phyloP scores from a whole-genome alignment of 1,284 basidiomycete species.

The Melampsora americana region DNA sequence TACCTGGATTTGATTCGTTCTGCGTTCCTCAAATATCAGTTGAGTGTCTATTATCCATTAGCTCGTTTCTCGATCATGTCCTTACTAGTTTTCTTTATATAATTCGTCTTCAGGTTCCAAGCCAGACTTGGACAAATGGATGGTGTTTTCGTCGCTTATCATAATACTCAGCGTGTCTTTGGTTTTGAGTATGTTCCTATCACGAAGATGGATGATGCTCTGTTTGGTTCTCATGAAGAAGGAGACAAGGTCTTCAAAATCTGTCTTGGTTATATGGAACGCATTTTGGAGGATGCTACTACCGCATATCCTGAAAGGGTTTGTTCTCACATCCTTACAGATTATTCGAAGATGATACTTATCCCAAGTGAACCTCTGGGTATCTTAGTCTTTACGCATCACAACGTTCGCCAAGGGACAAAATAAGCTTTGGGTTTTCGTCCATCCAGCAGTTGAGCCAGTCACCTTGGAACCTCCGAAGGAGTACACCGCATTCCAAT shows the following conservation, averaged over 20 bases:
- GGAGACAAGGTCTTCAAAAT: slow-evolving; percentile 76
- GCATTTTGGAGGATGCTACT: slow-evolving; percentile 64
- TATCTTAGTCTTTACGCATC: slow-evolving; percentile 38
- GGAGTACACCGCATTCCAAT: slow-evolving; percentile 39
- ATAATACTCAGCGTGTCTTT: slow-evolving; percentile 82
- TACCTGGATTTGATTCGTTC: slow-evolving; percentile 75
- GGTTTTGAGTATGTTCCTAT: slow-evolving; percentile 92
- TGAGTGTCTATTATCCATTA: slow-evolving; percentile 45
- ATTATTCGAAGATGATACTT: too few relatives aligned
- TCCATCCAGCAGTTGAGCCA: slow-evolving; percentile 25
- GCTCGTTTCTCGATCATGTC: background rate
- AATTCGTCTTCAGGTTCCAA: slow-evolving; percentile 70
- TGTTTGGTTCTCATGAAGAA: slow-evolving; percentile 67
- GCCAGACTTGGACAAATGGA: slow-evolving; percentile 96
- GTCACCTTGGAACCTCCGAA: slow-evolving; percentile 25
- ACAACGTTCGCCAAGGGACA: slow-evolving; percentile 39
- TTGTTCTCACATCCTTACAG: background rate
- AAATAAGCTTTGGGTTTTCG: slow-evolving; percentile 39
- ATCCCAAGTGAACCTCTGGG: background rate
- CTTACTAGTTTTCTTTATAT: background rate
- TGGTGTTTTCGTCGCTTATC: slow-evolving; percentile 89
- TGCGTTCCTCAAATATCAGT: slow-evolving; percentile 93
- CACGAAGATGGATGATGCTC: slow-evolving; percentile 76
- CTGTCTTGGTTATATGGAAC: slow-evolving; percentile 71
- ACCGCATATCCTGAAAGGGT: slow-evolving; percentile 64